phyloP scores from a whole-genome alignment of 148 eudicot species.

The Pouteria glomerata region DNA sequence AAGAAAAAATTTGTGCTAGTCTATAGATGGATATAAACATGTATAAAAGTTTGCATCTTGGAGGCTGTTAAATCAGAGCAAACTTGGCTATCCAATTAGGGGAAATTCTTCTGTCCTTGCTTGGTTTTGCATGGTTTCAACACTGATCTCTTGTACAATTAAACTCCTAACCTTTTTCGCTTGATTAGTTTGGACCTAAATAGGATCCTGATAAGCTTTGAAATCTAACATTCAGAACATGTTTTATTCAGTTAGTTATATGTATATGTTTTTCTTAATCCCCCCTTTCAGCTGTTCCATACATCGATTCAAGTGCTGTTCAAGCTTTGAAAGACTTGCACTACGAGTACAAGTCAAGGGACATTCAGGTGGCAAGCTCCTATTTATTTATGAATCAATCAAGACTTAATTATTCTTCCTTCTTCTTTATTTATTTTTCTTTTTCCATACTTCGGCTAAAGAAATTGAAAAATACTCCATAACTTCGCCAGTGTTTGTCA shows the following conservation, averaged over 20 bases:
- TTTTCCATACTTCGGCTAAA: no score
- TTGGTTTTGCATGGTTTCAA: no score
- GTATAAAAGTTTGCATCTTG: no score
- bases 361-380: conserved; percentile 61
- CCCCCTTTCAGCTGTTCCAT: conserved; percentile 59
- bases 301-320: conserved; percentile 82
- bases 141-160: no score
- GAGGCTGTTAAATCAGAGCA: no score
- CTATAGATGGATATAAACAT: no score
- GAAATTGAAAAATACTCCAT: neutral
- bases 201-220: neutral
- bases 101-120: no score
- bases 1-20: no score
- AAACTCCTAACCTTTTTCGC: neutral
- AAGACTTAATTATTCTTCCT: no score
- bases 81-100: no score
- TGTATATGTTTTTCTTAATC: conserved; percentile 3
- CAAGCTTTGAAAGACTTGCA: conserved; percentile 83
- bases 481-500: neutral
- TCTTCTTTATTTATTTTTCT: neutral
- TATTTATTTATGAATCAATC: neutral
- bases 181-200: neutral
- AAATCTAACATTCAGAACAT: neutral
- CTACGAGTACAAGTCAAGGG: conserved; percentile 83
- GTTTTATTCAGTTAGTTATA: neutral